A percentile compares a stretch with the other conserved stretches of the same genome.
phyloP scores from a whole-genome alignment of 208 protist species.

The Leishmania tropica region DNA sequence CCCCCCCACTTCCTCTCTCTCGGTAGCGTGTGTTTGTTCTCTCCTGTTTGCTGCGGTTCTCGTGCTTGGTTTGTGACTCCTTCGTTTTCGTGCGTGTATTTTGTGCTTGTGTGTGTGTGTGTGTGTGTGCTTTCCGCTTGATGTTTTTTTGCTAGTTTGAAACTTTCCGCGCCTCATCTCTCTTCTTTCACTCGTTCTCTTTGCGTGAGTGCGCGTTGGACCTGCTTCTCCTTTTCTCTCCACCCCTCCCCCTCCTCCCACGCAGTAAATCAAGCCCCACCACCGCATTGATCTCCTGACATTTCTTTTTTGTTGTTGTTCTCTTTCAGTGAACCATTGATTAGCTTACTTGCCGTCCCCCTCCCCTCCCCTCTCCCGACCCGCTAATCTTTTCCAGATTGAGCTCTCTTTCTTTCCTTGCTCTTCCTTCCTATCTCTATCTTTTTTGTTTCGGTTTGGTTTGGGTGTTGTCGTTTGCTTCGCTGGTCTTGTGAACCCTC shows the following conservation, averaged over 20 bases:
- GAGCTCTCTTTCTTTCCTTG: not conserved
- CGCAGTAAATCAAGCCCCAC: not conserved
- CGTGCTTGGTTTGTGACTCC: not conserved
- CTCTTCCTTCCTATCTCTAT: not conserved
- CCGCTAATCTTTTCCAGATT: not conserved
- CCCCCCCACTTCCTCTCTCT: not conserved
- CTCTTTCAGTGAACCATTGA: not conserved
- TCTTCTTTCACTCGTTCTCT: not conserved
- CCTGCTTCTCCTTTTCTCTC: conserved; percentile 1
- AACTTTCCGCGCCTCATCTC: not conserved
- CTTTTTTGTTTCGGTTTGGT: not conserved
- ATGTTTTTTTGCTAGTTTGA: not conserved
- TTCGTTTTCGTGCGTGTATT: not conserved
- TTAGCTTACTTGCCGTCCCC: not conserved
- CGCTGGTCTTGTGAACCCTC: too few relatives aligned
- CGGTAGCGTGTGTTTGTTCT: not conserved
- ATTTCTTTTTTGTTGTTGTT: conserved; percentile 1
- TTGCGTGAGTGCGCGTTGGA: not conserved
- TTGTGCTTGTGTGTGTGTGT: not conserved
- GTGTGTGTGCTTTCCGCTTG: not conserved
- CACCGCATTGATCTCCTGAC: not conserved
- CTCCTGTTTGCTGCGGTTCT: not conserved
- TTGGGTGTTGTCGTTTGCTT: too few relatives aligned
- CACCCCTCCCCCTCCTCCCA: not conserved
- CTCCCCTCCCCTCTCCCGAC: not conserved